phyloP scores from a whole-genome alignment of 2,329 filamentous ascomycete species.

The Dactylellina parvicollis region DNA sequence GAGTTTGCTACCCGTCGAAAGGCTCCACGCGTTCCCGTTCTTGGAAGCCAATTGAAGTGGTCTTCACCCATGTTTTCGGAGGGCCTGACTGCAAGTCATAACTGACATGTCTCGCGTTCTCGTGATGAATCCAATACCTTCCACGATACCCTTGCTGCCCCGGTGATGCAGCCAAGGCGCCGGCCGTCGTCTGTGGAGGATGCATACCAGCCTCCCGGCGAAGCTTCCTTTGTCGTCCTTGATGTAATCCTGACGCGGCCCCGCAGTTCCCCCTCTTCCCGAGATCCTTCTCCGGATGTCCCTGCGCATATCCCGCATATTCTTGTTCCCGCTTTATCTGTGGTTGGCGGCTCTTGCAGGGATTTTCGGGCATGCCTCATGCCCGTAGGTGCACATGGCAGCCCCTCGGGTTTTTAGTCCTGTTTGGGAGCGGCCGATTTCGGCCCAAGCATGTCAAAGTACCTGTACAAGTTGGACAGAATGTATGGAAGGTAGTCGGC shows the following conservation, averaged over 20 bases:
- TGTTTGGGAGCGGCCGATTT: neutral
- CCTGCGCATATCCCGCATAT: neutral
- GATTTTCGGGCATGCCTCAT: neutral
- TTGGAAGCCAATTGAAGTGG: conserved; percentile 3
- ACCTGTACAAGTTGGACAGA: conserved; percentile 4
- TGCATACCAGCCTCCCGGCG: neutral
- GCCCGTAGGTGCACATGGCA: neutral
- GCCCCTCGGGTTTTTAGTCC: neutral
- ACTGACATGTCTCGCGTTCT: conserved; percentile 29
- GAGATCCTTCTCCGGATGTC: conserved; percentile 5
- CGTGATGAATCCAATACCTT: neutral
- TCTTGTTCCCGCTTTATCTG: neutral
- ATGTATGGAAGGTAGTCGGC: neutral
- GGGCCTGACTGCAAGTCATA: conserved; percentile 18
- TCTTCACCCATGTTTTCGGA: neutral
- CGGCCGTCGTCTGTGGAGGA: neutral
- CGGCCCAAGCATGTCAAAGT: neutral
- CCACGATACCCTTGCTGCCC: conserved; percentile 1
- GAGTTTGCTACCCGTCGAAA: neutral
- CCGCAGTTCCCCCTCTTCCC: neutral
- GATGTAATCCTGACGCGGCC: neutral
- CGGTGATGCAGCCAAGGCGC: neutral
- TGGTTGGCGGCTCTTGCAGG: neutral
- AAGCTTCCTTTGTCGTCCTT: conserved; percentile 3
- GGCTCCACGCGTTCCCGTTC: conserved; percentile 1